phyloP scores from a whole-genome alignment of 164 flowering plant genomes.

The Cinnamomum micranthum region DNA sequence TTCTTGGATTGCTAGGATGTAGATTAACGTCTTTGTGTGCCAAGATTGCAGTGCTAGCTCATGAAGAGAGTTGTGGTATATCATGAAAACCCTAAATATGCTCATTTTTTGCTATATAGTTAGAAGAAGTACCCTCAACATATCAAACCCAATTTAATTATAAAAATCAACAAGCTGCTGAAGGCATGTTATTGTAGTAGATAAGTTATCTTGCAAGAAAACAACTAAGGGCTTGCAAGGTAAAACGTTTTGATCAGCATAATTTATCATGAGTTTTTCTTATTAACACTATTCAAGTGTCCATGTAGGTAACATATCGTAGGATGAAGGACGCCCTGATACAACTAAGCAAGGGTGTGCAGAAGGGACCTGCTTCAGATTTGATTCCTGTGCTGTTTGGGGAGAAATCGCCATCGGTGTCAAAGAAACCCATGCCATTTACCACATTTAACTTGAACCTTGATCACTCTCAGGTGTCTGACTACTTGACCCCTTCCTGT shows the following conservation, averaged over 20 bases:
- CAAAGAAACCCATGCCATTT: slow-evolving; percentile 61
- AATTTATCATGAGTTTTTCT: not conserved
- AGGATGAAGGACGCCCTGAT: slow-evolving; percentile 92
- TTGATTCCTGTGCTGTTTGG: slow-evolving; percentile 92
- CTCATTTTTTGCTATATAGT: not conserved
- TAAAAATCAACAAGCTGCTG: not conserved
- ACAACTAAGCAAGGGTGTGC: slow-evolving; percentile 87
- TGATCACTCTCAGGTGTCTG: slow-evolving; percentile 84
- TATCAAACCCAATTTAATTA: too few relatives aligned
- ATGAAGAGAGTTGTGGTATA: not conserved
- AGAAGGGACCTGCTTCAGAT: slow-evolving; percentile 89
- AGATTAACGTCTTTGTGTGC: not conserved
- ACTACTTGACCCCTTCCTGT: not conserved
- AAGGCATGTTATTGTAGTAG: not conserved
- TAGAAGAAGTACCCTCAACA: not conserved
- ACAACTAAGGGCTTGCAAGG: not conserved
- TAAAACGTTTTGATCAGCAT: not conserved
- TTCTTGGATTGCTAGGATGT: not conserved
- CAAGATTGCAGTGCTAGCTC: not conserved
- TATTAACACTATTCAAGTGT: not conserved
- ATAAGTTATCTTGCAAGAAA: too few relatives aligned
- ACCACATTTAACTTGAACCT: slow-evolving; percentile 68
- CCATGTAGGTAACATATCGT: slow-evolving; percentile 81
- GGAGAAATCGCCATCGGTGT: slow-evolving; percentile 56
- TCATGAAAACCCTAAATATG: not conserved